Evolutionary conservation across 2,329 filamentous ascomycete species (phyloP).

Genomic region (Chrysosphaeria jannelii): DNA sequence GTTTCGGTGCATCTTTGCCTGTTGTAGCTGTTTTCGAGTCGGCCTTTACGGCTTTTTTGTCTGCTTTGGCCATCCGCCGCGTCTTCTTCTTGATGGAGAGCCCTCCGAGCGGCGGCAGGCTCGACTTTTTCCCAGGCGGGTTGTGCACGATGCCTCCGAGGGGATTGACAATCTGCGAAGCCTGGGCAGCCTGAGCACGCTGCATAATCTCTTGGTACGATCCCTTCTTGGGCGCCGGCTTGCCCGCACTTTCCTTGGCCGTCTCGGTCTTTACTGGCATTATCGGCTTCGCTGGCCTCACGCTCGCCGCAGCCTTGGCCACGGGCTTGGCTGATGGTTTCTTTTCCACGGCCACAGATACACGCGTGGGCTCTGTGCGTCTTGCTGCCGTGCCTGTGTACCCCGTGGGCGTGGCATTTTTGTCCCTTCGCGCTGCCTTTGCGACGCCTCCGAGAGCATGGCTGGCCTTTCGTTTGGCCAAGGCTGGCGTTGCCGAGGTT

Average conservation of each 20-base stretch:
- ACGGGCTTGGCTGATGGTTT: too few species aligned
- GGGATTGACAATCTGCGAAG: too few species aligned
- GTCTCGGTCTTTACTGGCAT: too few species aligned
- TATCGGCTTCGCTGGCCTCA: too few species aligned
- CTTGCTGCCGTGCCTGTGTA: constrained; percentile 1
- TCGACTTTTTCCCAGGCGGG: constrained; percentile 17
- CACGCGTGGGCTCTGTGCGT: constrained; percentile 1
- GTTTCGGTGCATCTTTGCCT: not conserved
- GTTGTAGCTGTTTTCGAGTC: not conserved
- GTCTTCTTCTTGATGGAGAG: too few species aligned
- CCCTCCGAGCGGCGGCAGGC: constrained; percentile 1
- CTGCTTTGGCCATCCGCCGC: too few species aligned
- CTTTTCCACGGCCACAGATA: too few species aligned
- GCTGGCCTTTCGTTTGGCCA: constrained; percentile 26
- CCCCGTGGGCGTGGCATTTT: constrained; percentile 1
- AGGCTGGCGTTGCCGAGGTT: constrained; percentile 9
- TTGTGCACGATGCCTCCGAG: constrained; percentile 62
- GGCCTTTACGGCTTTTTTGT: not conserved
- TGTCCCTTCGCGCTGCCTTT: not conserved
- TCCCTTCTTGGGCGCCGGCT: constrained; percentile 36
- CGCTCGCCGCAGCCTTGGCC: too few species aligned
- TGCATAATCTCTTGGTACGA: constrained; percentile 48
- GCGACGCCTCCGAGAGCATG: constrained; percentile 13
- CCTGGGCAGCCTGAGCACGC: constrained; percentile 35
- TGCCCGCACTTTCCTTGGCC: too few species aligned